Conservation (phyloP, 2,329 filamentous ascomycete genomes). For the Penicillium sp. region DNA sequence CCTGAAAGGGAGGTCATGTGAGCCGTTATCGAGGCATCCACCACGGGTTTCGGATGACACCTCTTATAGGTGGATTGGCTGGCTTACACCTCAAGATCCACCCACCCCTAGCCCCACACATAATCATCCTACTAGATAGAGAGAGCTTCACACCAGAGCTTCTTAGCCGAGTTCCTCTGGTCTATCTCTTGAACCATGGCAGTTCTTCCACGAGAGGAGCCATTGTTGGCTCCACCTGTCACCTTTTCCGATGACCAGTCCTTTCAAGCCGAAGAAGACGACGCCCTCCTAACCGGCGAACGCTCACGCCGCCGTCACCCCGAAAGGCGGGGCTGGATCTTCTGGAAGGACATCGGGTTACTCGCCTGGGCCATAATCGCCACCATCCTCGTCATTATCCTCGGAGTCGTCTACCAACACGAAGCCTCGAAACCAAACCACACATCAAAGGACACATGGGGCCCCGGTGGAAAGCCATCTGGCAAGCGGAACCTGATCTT, state of each 20-base stretch:
- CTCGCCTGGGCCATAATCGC: constrained; percentile 83
- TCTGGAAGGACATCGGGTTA: constrained; percentile 72
- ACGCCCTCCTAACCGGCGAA: constrained; percentile 62
- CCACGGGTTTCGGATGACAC: not conserved
- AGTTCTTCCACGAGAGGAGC: constrained; percentile 43
- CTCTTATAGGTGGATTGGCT: not conserved
- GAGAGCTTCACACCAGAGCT: constrained; percentile 4
- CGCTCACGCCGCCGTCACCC: constrained; percentile 29
- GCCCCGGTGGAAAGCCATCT: constrained; percentile 44
- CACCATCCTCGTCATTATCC: constrained; percentile 73
- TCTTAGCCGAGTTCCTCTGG: not conserved
- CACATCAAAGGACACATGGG: constrained; percentile 33
- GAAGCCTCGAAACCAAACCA: constrained; percentile 49
- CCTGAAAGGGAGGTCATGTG: not conserved
- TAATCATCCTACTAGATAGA: not conserved
- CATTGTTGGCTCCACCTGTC: constrained; percentile 54
- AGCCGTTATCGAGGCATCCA: not conserved
- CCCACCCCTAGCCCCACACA: not conserved
- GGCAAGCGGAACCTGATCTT: constrained; percentile 93
- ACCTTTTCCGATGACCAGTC: constrained; percentile 56
- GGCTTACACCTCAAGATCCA: not conserved
- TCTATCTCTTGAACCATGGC: constrained; percentile 27
- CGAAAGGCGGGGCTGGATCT: constrained; percentile 49
- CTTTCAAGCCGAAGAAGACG: constrained; percentile 60
- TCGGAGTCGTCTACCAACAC: constrained; percentile 79